phyloP scores from a whole-genome alignment of 2,329 filamentous ascomycete genomes.

The Nemania diffusa region DNA sequence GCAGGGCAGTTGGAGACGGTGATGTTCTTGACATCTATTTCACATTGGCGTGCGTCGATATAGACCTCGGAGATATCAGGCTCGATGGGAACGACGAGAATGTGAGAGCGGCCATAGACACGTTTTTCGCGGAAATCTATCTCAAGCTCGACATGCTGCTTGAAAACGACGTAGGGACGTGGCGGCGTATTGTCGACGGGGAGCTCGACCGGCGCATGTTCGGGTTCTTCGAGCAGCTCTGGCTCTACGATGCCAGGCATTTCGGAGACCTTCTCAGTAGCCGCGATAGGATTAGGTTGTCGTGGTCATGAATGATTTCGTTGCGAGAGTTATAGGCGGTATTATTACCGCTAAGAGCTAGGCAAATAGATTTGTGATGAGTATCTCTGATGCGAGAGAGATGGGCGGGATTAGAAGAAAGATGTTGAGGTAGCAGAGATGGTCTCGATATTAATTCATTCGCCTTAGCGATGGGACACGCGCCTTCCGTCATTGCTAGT shows the following conservation, averaged over 20 bases:
- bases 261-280: constrained; percentile 41
- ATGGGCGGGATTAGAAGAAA: background rate
- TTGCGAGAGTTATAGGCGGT: background rate
- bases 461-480: background rate
- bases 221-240: constrained; percentile 42
- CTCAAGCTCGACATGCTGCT: constrained; percentile 90
- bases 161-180: constrained; percentile 67
- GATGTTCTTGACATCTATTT: constrained; percentile 65
- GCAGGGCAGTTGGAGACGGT: constrained; percentile 60
- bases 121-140: constrained; percentile 82
- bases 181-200: constrained; percentile 49
- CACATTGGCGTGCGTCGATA: constrained; percentile 71
- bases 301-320: constrained; percentile 38
- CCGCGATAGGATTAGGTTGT: constrained; percentile 36
- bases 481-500: background rate
- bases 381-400: background rate
- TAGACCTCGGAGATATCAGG: constrained; percentile 67
- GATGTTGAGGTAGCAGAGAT: background rate
- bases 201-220: constrained; percentile 45
- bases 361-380: background rate
- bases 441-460: background rate
- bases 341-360: background rate
- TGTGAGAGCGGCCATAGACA: constrained; percentile 81
- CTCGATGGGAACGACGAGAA: constrained; percentile 73
- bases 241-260: constrained; percentile 49